Conservation (phyloP, 768 basidiomycete species). For the Crucibulum laeve region DNA sequence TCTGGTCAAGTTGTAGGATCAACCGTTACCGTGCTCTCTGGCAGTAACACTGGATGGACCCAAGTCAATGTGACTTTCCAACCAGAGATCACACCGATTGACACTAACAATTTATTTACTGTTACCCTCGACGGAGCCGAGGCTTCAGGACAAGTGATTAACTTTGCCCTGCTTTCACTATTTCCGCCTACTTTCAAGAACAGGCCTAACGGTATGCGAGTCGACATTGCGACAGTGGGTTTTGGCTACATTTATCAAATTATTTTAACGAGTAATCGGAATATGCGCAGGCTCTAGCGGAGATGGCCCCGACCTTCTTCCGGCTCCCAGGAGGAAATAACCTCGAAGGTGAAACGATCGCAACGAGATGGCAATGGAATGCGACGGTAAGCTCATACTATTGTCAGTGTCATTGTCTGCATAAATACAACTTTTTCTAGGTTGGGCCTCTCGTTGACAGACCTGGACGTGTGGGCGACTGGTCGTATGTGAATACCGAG, state of each 20-base stretch:
- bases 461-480: constrained; percentile 10
- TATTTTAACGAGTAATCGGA: neutral
- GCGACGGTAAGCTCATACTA: too few relatives aligned
- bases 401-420: too few relatives aligned
- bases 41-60: constrained; percentile 40
- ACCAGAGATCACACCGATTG: constrained; percentile 32
- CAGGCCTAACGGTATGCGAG: constrained; percentile 51
- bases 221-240: constrained; percentile 49
- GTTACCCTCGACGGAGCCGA: constrained; percentile 39
- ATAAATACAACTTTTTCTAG: too few relatives aligned
- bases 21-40: constrained; percentile 26
- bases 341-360: too few relatives aligned
- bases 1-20: constrained; percentile 36
- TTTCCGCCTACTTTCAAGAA: constrained; percentile 65
- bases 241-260: neutral
- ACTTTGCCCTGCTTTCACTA: constrained; percentile 58
- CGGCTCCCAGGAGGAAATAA: neutral
- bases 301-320: neutral
- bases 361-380: too few relatives aligned
- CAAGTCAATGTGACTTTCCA: constrained; percentile 35
- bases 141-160: constrained; percentile 36
- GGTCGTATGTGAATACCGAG: neutral
- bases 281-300: neutral
- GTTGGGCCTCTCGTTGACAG: too few relatives aligned
- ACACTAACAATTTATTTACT: constrained; percentile 43